Evolutionary conservation across 371 early-diverging fungal species (phyloP), one percentile per base, ranked within the genome.

Genomic region (Mucor velutinosus): DNA sequence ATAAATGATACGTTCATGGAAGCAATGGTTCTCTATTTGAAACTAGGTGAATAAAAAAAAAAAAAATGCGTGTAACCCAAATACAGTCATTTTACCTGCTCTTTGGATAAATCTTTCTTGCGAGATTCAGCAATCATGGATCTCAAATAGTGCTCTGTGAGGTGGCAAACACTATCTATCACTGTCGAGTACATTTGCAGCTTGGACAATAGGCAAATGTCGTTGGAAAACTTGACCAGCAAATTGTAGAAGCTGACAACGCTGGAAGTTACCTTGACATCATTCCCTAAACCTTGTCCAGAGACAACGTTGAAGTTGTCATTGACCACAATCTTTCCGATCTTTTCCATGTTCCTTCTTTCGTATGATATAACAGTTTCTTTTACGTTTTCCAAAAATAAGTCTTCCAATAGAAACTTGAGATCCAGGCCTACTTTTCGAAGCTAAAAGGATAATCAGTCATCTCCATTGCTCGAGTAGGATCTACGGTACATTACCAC

Each of bases 361-460:
- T 92, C 89, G 69, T 90, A 91, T 10, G 80, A 74, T n/a, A 85
- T 75, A 19, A 95, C 86, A 4, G 89, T 87, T 60, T 80, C 80
- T 37, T 88, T 87, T 35, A 94, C 76, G 41, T 94, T 92, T 1
- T 86, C 87, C 65, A 88, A 76, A 51, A 96, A 87, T 43, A 93
- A 78, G 23, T 93, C 87, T 56, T 94, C 94, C 59, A 97, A 74
- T 62, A 96, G 82, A 66, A 95, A 96, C 56, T 86, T 88, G 39
- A 96, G 75, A 76, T 97, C 96, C 23, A 97, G 80, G 2, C 97
- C 97, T 5, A 85, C 83, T 45, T 83, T 86, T 19, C 87, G 73
- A 21, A 92, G 83, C 89, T 89, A 74, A 1, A 71, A 25, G 30
- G 11, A 8, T 27, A 7, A 17, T 60, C 8, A 53, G 47, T 8